Conservation (phyloP, 306 rosid genomes). For the Hippophae rhamnoides region DNA sequence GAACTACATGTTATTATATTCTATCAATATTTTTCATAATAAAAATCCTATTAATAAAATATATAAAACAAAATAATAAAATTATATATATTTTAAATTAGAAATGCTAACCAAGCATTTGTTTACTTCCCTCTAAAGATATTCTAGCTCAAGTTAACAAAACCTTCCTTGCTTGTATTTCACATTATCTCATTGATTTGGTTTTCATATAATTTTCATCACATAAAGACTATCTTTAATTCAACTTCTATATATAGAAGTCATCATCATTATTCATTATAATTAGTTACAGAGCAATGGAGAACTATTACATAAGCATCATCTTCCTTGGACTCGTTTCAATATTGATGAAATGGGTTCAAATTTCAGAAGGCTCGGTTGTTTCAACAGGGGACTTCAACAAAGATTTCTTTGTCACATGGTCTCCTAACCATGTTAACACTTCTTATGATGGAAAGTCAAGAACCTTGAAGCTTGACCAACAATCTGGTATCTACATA, state of each 20-base stretch:
- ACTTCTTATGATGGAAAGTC: conserved; percentile 62
- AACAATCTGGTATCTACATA: conserved; percentile 55
- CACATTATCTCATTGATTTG: conserved; percentile 17
- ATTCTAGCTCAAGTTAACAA: conserved; percentile 31
- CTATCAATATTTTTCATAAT: too few species aligned
- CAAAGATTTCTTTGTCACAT: conserved; percentile 69
- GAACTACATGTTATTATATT: too few species aligned
- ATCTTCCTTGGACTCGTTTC: conserved; percentile 28
- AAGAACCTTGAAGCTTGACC: conserved; percentile 68
- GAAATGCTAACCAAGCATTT: conserved; percentile 28
- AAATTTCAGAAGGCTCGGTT: conserved; percentile 37
- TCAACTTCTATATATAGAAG: conserved; percentile 10
- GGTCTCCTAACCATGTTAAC: conserved; percentile 85
- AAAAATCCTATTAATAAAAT: too few species aligned
- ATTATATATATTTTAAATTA: neutral
- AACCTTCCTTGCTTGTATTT: conserved; percentile 16
- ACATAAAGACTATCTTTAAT: conserved; percentile 1
- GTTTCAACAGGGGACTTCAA: conserved; percentile 81
- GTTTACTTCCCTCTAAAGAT: conserved; percentile 61
- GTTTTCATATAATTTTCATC: conserved; percentile 4
- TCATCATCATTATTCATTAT: neutral
- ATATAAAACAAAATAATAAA: conserved; percentile 4
- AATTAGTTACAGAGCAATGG: neutral
- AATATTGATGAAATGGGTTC: conserved; percentile 16
- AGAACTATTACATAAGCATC: conserved; percentile 12